Evolutionary conservation across 768 basidiomycete genomes (phyloP), one percentile per base, ranked within the genome.

Genomic region (Tremella fuciformis): DNA sequence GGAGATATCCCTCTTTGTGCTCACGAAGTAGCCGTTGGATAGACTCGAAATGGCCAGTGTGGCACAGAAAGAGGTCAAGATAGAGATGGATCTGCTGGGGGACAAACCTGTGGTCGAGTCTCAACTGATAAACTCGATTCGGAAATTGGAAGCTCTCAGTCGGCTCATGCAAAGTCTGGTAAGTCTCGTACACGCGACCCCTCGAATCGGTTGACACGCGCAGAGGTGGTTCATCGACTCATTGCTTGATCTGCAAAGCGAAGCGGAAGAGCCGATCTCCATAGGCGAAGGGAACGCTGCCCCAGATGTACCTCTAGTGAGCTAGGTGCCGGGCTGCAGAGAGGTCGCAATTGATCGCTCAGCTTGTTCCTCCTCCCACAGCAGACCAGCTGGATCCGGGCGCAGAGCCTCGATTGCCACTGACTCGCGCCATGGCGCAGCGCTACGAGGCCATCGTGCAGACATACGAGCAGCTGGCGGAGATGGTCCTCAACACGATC

Each of bases 361-460:
- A 46, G 42, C n/a, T 22, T 22, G 22, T n/a, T 22, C 22, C 42
- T 21, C 13, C 21, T 21, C n/a, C 53, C 0, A 16, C 48, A 22
- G 16, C 47, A 19, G 59, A 75, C 11, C 42, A 46, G 42, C 42
- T 46, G 4, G 22, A 15, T 15, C 42, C 42, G 42, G 62, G 76
- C 74, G 80, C 25, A 16, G 80, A 81, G 19, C 78, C 91, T 25
- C 81, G 79, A 56, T 80, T 97, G 3, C 88, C 91, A 2, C 80
- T 97, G 29, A 92, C 91, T 1, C 81, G 80, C 44, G 92, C 93
- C 60, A 97, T 94, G 92, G 81, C 86, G 15, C 73, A 92, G 93
- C 91, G 91, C 26, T 96, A 91, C 78, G 87, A 93, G 73, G 89
- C 91, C 0, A 80, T 98, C 46, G 80, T 93, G 41, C 86, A 87